A percentile compares a stretch with the other conserved stretches of the same genome.
phyloP scores from a whole-genome alignment of 2,329 filamentous ascomycete genomes.

The Fusarium chaquense region DNA sequence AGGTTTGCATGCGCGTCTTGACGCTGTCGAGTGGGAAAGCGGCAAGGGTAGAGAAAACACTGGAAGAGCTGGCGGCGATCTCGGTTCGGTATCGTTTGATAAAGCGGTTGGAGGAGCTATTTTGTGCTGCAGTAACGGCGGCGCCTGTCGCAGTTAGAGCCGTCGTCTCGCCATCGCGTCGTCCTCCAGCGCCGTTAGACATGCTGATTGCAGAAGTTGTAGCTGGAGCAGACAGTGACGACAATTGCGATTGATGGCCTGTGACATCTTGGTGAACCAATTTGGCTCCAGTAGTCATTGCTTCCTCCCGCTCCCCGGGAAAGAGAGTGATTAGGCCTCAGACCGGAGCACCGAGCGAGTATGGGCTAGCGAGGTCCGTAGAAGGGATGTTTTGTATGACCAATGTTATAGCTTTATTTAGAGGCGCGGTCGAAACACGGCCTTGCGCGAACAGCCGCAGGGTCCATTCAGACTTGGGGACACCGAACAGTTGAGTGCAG shows the following conservation, averaged over 20 bases:
- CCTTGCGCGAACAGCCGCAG: slow-evolving; percentile 43
- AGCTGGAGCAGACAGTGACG: slow-evolving; percentile 45
- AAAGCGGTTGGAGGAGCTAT: slow-evolving; percentile 53
- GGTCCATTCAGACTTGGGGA: slow-evolving; percentile 46
- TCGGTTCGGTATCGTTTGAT: slow-evolving; percentile 84
- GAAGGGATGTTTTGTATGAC: background rate
- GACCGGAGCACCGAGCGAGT: slow-evolving; percentile 14
- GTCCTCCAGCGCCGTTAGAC: slow-evolving; percentile 47
- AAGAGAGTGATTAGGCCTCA: slow-evolving; percentile 42
- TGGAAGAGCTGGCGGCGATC: slow-evolving; percentile 81
- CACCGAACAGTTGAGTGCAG: slow-evolving; percentile 34
- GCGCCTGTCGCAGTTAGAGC: slow-evolving; percentile 40
- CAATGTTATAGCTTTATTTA: slow-evolving; percentile 35
- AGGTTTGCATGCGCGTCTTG: slow-evolving; percentile 91
- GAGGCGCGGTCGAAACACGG: slow-evolving; percentile 48
- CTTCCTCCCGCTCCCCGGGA: slow-evolving; percentile 45
- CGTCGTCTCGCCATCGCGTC: slow-evolving; percentile 47
- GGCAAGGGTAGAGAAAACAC: slow-evolving; percentile 80
- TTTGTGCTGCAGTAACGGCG: slow-evolving; percentile 21
- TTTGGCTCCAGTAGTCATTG: slow-evolving; percentile 55
- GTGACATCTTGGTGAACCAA: slow-evolving; percentile 56
- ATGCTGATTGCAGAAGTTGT: slow-evolving; percentile 45
- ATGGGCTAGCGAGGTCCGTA: slow-evolving; percentile 20
- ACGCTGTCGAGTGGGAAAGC: slow-evolving; percentile 91
- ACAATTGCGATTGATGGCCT: slow-evolving; percentile 49